Evolutionary conservation across 768 basidiomycete genomes (phyloP), one percentile per base, ranked within the genome.

Genomic region (Lentinula sp.): DNA sequence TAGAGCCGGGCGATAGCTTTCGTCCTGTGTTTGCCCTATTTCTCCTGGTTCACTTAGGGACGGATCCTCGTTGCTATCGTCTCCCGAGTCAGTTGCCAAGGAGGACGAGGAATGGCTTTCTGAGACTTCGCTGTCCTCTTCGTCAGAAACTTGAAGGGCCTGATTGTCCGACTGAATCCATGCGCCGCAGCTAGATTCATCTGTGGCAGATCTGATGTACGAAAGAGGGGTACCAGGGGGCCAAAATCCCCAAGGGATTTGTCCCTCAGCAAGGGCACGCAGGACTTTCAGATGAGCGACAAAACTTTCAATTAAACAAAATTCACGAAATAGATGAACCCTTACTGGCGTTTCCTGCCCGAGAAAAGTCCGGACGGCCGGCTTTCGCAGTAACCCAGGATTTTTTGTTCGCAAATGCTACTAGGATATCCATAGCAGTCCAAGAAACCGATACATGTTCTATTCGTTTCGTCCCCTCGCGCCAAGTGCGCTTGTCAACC

Each of bases 331-430:
- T 31, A 53, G 23, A 37, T 40, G 7, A 23, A 61, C 7, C 83
- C 92, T 71, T 70, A 94, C 94, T 86, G 10, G 86, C 84, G 70
- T 95, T 95, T 35, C 94, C 95, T 3, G 95, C 92, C 45, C 95
- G 83, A 68, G 93, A 87, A 23, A 90, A 76, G 73, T 98, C 95
- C 2, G 94, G 88, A 63, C 95, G 73, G 1, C 93, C 95, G 5
- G 91, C 91, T 71, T 94, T 91, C 9, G 95, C 95, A 35, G 95
- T 98, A 45, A 95, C 72, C 87, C 88, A 93, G 18, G 91, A 88
- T 70, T 89, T 91, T 61, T 80, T 76, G 54, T 82, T 70, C 1
- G 95, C 93, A 70, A 89, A 90, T 2, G 88, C 86, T 4, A 81
- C 84, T 62, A 97, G 79, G 53, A 98, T 80, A 65, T 93, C 90